Conservation (phyloP, 768 basidiomycete genomes). For the Agaricus sinodeliciosus region DNA sequence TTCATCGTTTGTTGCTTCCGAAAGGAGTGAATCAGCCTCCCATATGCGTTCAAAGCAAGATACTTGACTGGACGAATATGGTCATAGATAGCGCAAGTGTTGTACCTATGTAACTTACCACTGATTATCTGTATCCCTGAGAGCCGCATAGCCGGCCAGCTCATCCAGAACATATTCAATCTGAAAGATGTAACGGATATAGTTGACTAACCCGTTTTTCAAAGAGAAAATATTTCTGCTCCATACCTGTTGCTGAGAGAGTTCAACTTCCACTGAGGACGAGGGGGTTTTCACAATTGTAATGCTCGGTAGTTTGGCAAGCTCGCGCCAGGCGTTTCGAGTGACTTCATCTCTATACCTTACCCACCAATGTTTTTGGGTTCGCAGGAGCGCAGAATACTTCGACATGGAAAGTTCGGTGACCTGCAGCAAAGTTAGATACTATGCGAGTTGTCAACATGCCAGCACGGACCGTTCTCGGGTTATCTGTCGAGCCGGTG, state of each 20-base stretch:
- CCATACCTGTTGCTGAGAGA: slow-evolving; percentile 35
- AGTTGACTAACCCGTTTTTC: background rate
- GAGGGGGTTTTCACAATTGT: slow-evolving; percentile 33
- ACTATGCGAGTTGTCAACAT: background rate
- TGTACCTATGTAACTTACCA: slow-evolving; percentile 24
- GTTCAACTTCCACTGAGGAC: slow-evolving; percentile 20
- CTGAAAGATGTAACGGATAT: slow-evolving; percentile 17
- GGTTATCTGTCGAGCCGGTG: slow-evolving; percentile 27
- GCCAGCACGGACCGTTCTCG: slow-evolving; percentile 35
- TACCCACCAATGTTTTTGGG: slow-evolving; percentile 36
- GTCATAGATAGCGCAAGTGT: background rate
- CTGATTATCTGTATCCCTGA: slow-evolving; percentile 28
- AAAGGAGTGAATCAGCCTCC: slow-evolving; percentile 29
- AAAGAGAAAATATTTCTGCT: background rate
- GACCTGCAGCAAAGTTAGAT: slow-evolving; percentile 24
- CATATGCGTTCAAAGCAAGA: slow-evolving; percentile 55
- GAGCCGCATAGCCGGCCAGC: slow-evolving; percentile 34
- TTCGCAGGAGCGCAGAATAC: slow-evolving; percentile 37
- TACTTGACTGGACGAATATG: slow-evolving; percentile 31
- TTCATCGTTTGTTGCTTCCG: slow-evolving; percentile 5
- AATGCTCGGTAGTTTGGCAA: slow-evolving; percentile 18
- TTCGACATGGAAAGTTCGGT: slow-evolving; percentile 44
- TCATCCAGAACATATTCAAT: slow-evolving; percentile 44
- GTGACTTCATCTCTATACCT: slow-evolving; percentile 17
- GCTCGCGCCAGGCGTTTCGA: slow-evolving; percentile 25